Percentiles rank a stretch among this genome's conserved stretches.
phyloP scores from a whole-genome alignment of 2,329 filamentous ascomycete genomes.

The Elsinoe fawcettii region DNA sequence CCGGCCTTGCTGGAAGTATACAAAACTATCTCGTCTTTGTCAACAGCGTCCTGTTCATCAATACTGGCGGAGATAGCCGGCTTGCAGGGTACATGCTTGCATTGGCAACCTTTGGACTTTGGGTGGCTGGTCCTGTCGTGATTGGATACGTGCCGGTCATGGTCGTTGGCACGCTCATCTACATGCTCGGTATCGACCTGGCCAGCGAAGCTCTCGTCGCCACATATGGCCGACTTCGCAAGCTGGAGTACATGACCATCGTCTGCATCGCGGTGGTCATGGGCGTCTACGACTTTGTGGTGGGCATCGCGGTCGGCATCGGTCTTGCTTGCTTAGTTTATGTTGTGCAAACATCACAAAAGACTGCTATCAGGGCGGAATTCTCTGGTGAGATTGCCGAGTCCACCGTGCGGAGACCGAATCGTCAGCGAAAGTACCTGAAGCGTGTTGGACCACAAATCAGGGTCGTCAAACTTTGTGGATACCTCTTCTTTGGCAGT shows the following conservation, averaged over 20 bases:
- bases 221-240: conserved; percentile 79
- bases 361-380: conserved; percentile 81
- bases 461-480: conserved; percentile 81
- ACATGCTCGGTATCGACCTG: conserved; percentile 86
- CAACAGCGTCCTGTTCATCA: conserved; percentile 94
- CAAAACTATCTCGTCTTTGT: conserved; percentile 96
- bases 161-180: conserved; percentile 93
- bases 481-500: conserved; percentile 97
- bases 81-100: conserved; percentile 82
- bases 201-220: conserved; percentile 81
- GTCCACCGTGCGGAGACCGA: conserved; percentile 86
- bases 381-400: conserved; percentile 84
- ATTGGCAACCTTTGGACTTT: conserved; percentile 66
- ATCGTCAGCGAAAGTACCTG: conserved; percentile 79
- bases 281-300: conserved; percentile 94
- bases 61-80: conserved; percentile 79
- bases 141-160: conserved; percentile 95
- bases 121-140: conserved; percentile 76
- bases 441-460: conserved; percentile 81
- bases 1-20: conserved; percentile 79
- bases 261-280: conserved; percentile 87
- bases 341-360: conserved; percentile 82
- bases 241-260: conserved; percentile 81
- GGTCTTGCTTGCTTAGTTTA: conserved; percentile 84
- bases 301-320: conserved; percentile 87